These are phyloP conservation scores for Aspergillus tamarii DNA, from an alignment of 2,329 filamentous ascomycete species.

Conservation along the genomic window DNA sequence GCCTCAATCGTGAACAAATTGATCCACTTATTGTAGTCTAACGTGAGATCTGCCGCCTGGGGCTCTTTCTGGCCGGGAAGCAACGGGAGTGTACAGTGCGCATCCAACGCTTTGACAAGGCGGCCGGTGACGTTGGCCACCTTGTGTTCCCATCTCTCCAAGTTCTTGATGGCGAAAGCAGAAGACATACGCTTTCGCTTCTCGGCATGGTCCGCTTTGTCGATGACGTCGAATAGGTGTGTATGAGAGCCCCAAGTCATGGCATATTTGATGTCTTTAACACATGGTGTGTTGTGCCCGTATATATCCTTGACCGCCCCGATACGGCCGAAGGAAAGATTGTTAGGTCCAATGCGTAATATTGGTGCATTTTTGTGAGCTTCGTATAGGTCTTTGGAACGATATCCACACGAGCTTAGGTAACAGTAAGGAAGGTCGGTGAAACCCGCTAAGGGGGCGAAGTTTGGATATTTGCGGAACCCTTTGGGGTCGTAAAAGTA, in stretches of 20 bases:
- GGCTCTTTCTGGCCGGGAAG: slow-evolving; percentile 21
- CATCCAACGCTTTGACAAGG: slow-evolving; percentile 46
- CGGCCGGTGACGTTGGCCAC: slow-evolving; percentile 53
- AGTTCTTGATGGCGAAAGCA: slow-evolving; percentile 55
- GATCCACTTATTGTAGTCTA: slow-evolving; percentile 54
- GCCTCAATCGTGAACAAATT: slow-evolving; percentile 60
- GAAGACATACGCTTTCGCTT: slow-evolving; percentile 53
- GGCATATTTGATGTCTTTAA: slow-evolving; percentile 53
- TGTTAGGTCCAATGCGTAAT: slow-evolving; percentile 48
- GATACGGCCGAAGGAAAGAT: slow-evolving; percentile 42
- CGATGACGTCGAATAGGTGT: slow-evolving; percentile 54
- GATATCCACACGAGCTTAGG: slow-evolving; percentile 43
- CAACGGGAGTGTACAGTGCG: slow-evolving; percentile 45
- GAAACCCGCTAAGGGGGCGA: slow-evolving; percentile 46
- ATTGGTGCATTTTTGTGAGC: slow-evolving; percentile 49
- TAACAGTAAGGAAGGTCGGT: slow-evolving; percentile 49
- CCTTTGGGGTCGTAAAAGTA: slow-evolving; percentile 54
- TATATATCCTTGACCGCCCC: slow-evolving; percentile 52
- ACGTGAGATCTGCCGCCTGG: slow-evolving; percentile 43
- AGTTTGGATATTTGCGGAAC: slow-evolving; percentile 48
- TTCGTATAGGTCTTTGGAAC: slow-evolving; percentile 44
- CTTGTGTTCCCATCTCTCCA: slow-evolving; percentile 54
- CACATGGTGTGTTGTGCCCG: slow-evolving; percentile 51
- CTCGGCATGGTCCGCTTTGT: slow-evolving; percentile 53
- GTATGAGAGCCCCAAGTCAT: slow-evolving; percentile 50